Percentiles rank a stretch among this genome's conserved stretches.
Conservation (phyloP, 345 rosid species). For the Eucalyptus tenuipes region DNA sequence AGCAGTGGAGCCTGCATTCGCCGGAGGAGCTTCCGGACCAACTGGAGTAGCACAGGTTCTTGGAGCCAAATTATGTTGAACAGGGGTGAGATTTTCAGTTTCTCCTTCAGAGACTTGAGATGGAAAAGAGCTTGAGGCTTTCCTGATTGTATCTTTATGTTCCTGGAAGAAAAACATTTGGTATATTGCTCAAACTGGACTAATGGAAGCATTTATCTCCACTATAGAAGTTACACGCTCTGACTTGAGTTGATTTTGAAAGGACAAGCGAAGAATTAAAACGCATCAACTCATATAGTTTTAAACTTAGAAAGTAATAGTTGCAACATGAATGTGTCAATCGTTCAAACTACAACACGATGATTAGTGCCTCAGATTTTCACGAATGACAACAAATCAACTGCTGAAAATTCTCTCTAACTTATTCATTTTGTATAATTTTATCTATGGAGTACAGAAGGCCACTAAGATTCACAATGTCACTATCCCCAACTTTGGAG, state of each 20-base stretch:
- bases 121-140: not conserved
- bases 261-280: not conserved
- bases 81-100: not conserved
- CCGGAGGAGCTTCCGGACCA: no score
- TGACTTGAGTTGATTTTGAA: no score
- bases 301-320: not conserved
- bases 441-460: not conserved
- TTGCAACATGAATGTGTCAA: no score
- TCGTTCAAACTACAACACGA: no score
- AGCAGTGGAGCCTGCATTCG: no score
- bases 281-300: not conserved
- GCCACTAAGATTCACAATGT: not conserved
- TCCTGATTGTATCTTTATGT: slow-evolving; percentile 54
- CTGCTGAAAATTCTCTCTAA: no score
- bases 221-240: not conserved
- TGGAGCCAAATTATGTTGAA: no score
- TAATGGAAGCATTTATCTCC: not conserved
- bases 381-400: no score
- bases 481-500: no score
- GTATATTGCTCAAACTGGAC: not conserved
- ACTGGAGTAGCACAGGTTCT: no score
- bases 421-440: no score
- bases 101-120: slow-evolving; percentile 3
- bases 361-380: no score
- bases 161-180: slow-evolving; percentile 18